Evolutionary conservation across 2,329 filamentous ascomycete genomes (phyloP), one percentile per base, ranked within the genome.

Genomic region (Ophiostoma australiae): DNA sequence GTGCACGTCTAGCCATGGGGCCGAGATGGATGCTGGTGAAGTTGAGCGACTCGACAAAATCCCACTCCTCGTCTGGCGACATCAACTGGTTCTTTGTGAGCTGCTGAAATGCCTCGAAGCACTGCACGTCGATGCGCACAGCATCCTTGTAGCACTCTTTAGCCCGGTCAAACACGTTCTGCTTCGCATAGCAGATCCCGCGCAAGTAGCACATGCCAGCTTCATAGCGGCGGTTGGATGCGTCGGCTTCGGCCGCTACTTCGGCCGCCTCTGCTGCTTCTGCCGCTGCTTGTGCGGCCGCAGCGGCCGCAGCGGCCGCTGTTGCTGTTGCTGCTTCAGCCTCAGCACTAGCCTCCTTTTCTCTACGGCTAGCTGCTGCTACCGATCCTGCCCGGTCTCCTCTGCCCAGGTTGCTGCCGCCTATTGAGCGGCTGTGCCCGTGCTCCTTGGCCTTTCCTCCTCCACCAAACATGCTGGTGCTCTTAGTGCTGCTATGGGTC

Each of bases 81-180:
- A 99, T 91, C 73, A 99, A 85, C 27, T 92, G 92, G 81, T 99
- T 99, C 81, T 93, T 93, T 89, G 98, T 97, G 70, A 99, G 86
- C 82, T 98, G 94, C 76, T 97, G 94, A 78, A 99, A 98, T 0
- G 95, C 95, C 80, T 99, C 95, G 78, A 97, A 98, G 81, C 95
- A 99, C 79, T 97, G 94, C 3, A 98, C 94, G 78, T 99, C 95
- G 77, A 99, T 97, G 73, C 92, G 89, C 66, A 98, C 93, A 1
- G 95, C 95, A 76, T 97, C 93, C 82, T 97, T 98, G 85, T 98
- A 99, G 82, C 95, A 98, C 77, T 98, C 94, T 79, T 97, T 97
- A 69, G 95, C 95, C 44, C 93, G 90, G 79, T 99, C 95, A 76
- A 98, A 98, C 35, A 94, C 92, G 80, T 98, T 99, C 79, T 97